These are phyloP conservation scores for Psilocybe cubensis DNA, from an alignment of 768 basidiomycete genomes.

Conservation along the genomic window DNA sequence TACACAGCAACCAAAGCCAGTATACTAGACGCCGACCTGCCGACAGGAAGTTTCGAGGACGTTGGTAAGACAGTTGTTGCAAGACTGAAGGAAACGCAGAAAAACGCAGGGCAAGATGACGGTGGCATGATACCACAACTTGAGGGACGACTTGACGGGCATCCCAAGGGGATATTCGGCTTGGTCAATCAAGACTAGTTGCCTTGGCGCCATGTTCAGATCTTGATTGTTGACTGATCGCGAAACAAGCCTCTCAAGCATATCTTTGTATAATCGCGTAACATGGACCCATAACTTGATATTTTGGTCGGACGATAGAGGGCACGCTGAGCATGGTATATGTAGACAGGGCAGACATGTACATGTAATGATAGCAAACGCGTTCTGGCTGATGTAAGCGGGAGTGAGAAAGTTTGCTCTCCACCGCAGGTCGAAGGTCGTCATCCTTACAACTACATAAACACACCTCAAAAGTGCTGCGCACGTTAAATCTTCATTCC, in stretches of 20 bases:
- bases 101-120: slow-evolving; percentile 27
- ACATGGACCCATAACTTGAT: slow-evolving; percentile 4
- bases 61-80: slow-evolving; percentile 53
- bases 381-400: slow-evolving; percentile 20
- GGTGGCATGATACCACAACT: background rate
- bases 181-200: background rate
- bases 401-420: slow-evolving; percentile 21
- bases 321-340: background rate
- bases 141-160: background rate
- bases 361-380: background rate
- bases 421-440: background rate
- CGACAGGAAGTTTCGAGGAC: slow-evolving; percentile 41
- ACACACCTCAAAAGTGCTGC: slow-evolving; percentile 4
- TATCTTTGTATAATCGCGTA: background rate
- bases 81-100: slow-evolving; percentile 57
- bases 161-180: background rate
- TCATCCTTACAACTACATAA: background rate
- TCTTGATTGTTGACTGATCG: background rate
- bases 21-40: slow-evolving; percentile 32
- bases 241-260: background rate
- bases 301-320: background rate
- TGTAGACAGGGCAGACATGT: background rate
- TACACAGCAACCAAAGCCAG: slow-evolving; percentile 49
- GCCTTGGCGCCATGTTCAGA: background rate
- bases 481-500: slow-evolving; percentile 4